Base-by-base conservation (phyloP, 2,329 filamentous ascomycete genomes). In the Cladobotryum mycophilum region DNA sequence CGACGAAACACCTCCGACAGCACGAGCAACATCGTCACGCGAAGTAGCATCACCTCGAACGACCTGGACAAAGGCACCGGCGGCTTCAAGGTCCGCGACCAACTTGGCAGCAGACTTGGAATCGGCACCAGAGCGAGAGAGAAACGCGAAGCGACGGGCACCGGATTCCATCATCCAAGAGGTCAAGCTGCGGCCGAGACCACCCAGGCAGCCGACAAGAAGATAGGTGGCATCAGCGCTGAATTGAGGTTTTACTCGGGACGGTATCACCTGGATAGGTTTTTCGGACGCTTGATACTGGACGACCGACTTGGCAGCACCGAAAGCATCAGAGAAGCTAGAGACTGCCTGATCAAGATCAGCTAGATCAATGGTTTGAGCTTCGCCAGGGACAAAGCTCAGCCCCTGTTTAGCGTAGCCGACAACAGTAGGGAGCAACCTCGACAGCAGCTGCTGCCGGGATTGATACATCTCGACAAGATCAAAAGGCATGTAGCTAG, bases 61-160 rank as follows among this genome's bases (percentile, higher is more conserved):
- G 14, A 66, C 60, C 0, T 37, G 47, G 20, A 61, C 51, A 25
- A 53, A 33, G n/a, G 61, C 56, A 5, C 63, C 60, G 17, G 57
- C 30, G 12, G 36, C 25, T 53, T 52, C 45, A 48, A 68, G 38
- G 6, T 47, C 33, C 3, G 37, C 12, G 4, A 65, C 53, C 1
- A 58, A 52, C 43, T 49, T 55, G 47, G 33, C 52, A 25, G 63
- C 61, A 1, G 43, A 34, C 1, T 58, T 52, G 11, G 52, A 59
- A 2, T 56, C 34, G 0, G 48, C 17, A 1, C 62, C 64, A 1
- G 61, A 60, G 9, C 65, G 54, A 34, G 58, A 64, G 2, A 67
- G 46, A 25, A 65, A 60, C 1, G 60, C 53, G 33, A 69, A 58
- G n/a, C 58, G 51, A 6, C 55, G 58, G 2, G 62, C 62, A 0